Percentiles rank a stretch among this genome's conserved stretches.
phyloP scores from a whole-genome alignment of 305 asterid species.

The Fraxinus sp. region DNA sequence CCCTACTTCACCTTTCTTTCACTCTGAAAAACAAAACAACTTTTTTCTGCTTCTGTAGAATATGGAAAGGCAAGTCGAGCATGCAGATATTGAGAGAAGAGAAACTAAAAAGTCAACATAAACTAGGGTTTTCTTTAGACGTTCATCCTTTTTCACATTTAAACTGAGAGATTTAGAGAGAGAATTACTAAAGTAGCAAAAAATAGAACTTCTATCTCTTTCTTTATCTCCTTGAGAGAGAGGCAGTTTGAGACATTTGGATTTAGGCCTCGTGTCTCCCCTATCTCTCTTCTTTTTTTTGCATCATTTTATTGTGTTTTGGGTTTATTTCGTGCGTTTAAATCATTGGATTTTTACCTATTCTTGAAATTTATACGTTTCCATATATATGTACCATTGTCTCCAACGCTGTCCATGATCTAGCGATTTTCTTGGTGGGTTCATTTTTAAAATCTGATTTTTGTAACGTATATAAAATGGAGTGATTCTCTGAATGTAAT shows the following conservation, averaged over 20 bases:
- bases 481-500: neutral
- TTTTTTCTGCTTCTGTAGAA: slow-evolving; percentile 25
- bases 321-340: neutral
- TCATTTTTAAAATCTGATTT: neutral
- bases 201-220: slow-evolving; percentile 37
- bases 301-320: neutral
- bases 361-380: neutral
- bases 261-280: slow-evolving; percentile 63
- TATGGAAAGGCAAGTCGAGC: slow-evolving; percentile 47
- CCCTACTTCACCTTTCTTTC: neutral
- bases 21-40: neutral
- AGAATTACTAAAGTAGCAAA: neutral
- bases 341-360: neutral
- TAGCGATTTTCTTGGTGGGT: neutral
- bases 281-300: slow-evolving; percentile 52
- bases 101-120: slow-evolving; percentile 12
- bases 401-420: slow-evolving; percentile 13
- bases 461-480: slow-evolving; percentile 5
- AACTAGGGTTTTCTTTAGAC: slow-evolving; percentile 44
- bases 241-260: slow-evolving; percentile 79
- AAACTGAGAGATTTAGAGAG: slow-evolving; percentile 22
- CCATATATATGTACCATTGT: neutral
- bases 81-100: slow-evolving; percentile 51
- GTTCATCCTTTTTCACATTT: slow-evolving; percentile 7
- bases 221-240: slow-evolving; percentile 27